phyloP scores from a whole-genome alignment of 2,329 filamentous ascomycete genomes.

The Aschersonia sp. region DNA sequence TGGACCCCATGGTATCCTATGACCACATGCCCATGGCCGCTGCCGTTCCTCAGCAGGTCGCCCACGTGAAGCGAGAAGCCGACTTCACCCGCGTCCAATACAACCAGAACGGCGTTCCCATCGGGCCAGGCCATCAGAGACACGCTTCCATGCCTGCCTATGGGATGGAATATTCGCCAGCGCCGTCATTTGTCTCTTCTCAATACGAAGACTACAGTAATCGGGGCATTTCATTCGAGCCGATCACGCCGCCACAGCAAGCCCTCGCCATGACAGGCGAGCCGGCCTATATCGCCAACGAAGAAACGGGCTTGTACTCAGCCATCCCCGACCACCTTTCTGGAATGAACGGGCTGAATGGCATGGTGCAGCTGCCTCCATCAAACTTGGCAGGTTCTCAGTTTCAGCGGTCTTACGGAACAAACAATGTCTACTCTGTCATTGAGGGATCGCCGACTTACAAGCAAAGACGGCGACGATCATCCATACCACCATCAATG shows the following conservation, averaged over 20 bases:
- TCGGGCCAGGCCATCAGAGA: conserved; percentile 72
- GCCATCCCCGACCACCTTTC: conserved; percentile 77
- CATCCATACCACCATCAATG: conserved; percentile 75
- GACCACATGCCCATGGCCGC: conserved; percentile 56
- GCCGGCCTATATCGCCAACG: conserved; percentile 93
- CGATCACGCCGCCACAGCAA: conserved; percentile 89
- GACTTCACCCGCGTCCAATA: conserved; percentile 75
- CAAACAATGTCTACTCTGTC: conserved; percentile 79
- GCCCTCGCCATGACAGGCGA: conserved; percentile 67
- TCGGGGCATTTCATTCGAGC: conserved; percentile 89
- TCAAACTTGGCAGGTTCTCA: conserved; percentile 71
- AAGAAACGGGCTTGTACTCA: conserved; percentile 91
- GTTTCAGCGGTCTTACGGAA: conserved; percentile 58
- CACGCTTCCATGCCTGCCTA: conserved; percentile 98
- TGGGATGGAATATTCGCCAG: conserved; percentile 88
- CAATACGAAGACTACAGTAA: conserved; percentile 98
- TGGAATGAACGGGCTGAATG: conserved; percentile 61
- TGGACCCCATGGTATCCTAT: conserved; percentile 63
- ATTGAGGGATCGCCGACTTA: conserved; percentile 98
- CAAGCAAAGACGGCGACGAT: conserved; percentile 89
- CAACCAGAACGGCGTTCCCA: conserved; percentile 79
- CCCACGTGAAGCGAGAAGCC: conserved; percentile 74
- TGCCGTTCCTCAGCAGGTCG: conserved; percentile 47
- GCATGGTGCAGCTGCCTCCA: conserved; percentile 80
- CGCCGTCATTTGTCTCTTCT: conserved; percentile 95